Evolutionary conservation across 139 green algal species (phyloP).

Genomic region (Trebouxia sp.): DNA sequence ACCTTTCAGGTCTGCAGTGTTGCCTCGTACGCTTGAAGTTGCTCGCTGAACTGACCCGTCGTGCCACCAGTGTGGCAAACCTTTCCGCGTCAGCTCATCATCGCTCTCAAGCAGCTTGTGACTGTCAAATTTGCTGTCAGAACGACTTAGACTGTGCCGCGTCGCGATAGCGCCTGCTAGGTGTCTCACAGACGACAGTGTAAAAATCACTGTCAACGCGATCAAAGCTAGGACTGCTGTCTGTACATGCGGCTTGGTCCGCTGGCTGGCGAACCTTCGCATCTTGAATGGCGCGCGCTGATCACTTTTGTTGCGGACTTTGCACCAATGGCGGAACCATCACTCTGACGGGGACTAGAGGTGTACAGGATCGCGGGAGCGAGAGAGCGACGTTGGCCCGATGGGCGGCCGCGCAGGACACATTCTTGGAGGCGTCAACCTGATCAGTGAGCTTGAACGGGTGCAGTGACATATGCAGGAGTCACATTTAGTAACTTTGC

Average conservation of each 20-base stretch:
- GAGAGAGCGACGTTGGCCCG: too few relatives aligned
- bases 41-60: neutral
- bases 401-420: too few relatives aligned
- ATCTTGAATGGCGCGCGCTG: neutral
- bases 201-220: neutral
- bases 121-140: neutral
- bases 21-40: neutral
- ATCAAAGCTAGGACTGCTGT: slow-evolving; percentile 4
- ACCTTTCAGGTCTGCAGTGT: too few relatives aligned
- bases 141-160: slow-evolving; percentile 3
- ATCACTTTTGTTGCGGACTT: neutral
- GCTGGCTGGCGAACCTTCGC: slow-evolving; percentile 6
- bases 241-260: neutral
- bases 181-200: slow-evolving; percentile 9
- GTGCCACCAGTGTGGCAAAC: neutral
- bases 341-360: too few relatives aligned
- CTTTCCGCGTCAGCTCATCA: neutral
- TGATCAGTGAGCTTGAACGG: too few relatives aligned
- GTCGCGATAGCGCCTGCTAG: slow-evolving; percentile 8
- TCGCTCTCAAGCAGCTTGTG: neutral
- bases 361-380: too few relatives aligned
- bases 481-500: too few relatives aligned
- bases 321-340: too few relatives aligned
- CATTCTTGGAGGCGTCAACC: too few relatives aligned
- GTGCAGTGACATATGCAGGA: too few relatives aligned